phyloP scores from a whole-genome alignment of 495 filamentous ascomycete species.

The Daldinia bambusicola region DNA sequence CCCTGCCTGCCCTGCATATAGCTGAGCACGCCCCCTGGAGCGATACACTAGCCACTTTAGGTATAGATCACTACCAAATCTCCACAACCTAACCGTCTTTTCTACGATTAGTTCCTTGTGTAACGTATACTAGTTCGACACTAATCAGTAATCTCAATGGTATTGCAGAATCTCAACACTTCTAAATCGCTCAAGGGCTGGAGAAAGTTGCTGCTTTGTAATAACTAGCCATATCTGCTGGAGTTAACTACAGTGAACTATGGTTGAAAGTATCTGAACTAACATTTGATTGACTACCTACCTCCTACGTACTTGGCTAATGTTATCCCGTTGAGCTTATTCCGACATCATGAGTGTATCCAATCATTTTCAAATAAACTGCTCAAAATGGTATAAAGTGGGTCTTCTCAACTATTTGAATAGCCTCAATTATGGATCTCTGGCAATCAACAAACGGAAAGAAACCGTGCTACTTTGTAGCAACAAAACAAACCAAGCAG shows the following conservation, averaged over 20 bases:
- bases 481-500: neutral
- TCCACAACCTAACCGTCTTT: constrained; percentile 1
- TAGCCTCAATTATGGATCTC: constrained; percentile 2
- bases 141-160: neutral
- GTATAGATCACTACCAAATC: neutral
- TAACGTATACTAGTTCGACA: neutral
- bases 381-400: constrained; percentile 9
- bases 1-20: neutral
- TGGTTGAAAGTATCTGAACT: too few relatives aligned
- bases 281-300: too few relatives aligned
- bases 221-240: neutral
- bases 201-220: neutral
- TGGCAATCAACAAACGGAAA: neutral
- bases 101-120: neutral
- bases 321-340: neutral
- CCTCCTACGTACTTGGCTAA: neutral
- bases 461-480: neutral
- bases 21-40: neutral
- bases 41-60: constrained; percentile 3
- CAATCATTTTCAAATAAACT: neutral
- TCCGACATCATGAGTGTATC: neutral
- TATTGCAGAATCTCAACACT: neutral
- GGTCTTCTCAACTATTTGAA: neutral
- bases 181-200: neutral
- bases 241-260: neutral